Evolutionary conservation across 805 yeast species (phyloP).

Genomic region (Lipomyces yamanashiensis): DNA sequence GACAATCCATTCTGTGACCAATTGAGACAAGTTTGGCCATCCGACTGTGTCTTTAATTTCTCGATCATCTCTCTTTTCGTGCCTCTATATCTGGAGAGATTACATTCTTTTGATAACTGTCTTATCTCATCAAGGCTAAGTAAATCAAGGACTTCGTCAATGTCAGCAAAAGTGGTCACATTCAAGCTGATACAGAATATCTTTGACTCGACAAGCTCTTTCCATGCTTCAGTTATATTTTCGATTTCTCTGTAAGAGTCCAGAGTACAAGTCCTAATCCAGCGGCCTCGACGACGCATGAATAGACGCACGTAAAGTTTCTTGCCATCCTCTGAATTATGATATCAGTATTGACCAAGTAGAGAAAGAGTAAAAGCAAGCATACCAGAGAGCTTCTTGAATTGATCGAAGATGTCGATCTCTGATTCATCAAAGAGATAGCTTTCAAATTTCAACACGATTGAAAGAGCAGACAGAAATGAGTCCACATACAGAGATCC

Average conservation of each 20-base stretch:
- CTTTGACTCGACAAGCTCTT: constrained; percentile 2
- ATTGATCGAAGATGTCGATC: constrained; percentile 20
- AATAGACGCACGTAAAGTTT: constrained; percentile 35
- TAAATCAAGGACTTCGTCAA: constrained; percentile 22
- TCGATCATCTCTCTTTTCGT: constrained; percentile 24
- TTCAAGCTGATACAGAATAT: constrained; percentile 3
- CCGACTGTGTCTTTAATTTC: constrained; percentile 16
- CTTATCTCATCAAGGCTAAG: constrained; percentile 32
- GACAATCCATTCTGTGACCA: constrained; percentile 15
- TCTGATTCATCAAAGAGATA: constrained; percentile 30
- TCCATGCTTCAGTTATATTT: constrained; percentile 19
- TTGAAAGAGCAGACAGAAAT: constrained; percentile 26
- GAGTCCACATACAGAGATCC: constrained; percentile 32
- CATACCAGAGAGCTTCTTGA: constrained; percentile 23
- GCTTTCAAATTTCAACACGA: constrained; percentile 30
- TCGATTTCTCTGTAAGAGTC: constrained; percentile 25
- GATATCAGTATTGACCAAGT: background rate
- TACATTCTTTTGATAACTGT: constrained; percentile 16
- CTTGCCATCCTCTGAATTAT: constrained; percentile 20
- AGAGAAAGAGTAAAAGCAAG: background rate
- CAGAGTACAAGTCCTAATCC: constrained; percentile 29
- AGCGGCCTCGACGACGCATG: constrained; percentile 26
- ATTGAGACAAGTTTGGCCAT: constrained; percentile 24
- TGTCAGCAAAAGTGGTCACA: background rate
- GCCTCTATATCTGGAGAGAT: constrained; percentile 8